Percentiles rank a stretch among this genome's conserved stretches.
These are phyloP conservation scores for Cystofilobasidium ferigula DNA, from an alignment of 768 basidiomycete genomes.

Conservation along the genomic window DNA sequence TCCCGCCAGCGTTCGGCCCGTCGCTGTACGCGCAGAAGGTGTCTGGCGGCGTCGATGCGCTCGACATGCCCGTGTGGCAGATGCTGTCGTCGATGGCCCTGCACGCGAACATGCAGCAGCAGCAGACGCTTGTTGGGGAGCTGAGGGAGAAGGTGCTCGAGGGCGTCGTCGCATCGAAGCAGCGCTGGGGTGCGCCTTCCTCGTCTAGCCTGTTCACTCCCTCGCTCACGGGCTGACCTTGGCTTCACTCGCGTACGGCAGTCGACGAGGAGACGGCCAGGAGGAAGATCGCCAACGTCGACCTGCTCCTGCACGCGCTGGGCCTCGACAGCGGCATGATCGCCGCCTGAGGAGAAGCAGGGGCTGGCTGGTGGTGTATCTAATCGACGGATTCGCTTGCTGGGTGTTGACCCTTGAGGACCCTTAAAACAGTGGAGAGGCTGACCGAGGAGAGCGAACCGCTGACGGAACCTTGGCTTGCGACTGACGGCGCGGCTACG, in stretches of 20 bases:
- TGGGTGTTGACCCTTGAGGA: too few relatives aligned
- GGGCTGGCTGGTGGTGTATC: too few relatives aligned
- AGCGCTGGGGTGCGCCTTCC: constrained; percentile 44
- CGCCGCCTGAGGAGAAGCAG: neutral
- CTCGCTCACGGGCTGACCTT: neutral
- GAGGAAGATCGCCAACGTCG: constrained; percentile 80
- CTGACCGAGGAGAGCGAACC: too few relatives aligned
- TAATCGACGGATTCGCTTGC: too few relatives aligned
- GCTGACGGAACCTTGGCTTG: too few relatives aligned
- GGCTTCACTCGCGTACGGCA: constrained; percentile 25
- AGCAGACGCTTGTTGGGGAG: constrained; percentile 70
- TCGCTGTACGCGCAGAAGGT: constrained; percentile 37
- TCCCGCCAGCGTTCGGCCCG: constrained; percentile 40
- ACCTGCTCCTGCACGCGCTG: constrained; percentile 48
- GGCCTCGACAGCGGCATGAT: constrained; percentile 16
- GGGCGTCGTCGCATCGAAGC: constrained; percentile 50
- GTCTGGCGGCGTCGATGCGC: constrained; percentile 40
- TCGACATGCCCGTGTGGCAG: constrained; percentile 82
- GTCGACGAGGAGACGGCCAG: constrained; percentile 60
- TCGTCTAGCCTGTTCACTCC: neutral
- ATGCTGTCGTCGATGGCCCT: constrained; percentile 82
- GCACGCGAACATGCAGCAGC: constrained; percentile 66
- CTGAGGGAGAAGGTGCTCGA: constrained; percentile 89
- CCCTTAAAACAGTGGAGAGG: too few relatives aligned
- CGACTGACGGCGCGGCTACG: too few relatives aligned